Evolutionary conservation across 257 asterid genomes (phyloP).

Genomic region (Perilla frutescens): DNA sequence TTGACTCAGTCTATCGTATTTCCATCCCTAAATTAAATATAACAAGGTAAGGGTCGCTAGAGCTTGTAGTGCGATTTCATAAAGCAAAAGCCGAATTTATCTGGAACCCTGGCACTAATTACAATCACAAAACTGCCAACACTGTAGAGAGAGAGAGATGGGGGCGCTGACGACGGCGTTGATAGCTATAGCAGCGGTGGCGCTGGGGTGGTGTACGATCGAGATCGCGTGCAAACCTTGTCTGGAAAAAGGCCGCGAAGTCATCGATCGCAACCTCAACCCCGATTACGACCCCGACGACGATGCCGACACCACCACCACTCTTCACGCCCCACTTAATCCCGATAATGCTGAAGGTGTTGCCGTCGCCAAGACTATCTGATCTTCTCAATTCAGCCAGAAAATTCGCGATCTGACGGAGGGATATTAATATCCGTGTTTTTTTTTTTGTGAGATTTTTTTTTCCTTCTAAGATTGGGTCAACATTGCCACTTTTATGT

Average conservation of each 20-base stretch:
- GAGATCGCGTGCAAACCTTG: slow-evolving; percentile 96
- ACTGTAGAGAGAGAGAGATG: slow-evolving; percentile 42
- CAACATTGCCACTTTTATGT: too few species aligned
- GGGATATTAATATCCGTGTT: not conserved
- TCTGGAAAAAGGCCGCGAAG: slow-evolving; percentile 88
- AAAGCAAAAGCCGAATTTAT: not conserved
- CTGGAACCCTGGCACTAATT: not conserved
- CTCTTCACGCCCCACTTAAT: slow-evolving; percentile 63
- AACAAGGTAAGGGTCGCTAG: slow-evolving; percentile 19
- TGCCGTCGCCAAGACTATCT: slow-evolving; percentile 41
- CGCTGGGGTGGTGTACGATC: slow-evolving; percentile 84
- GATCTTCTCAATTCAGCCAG: slow-evolving; percentile 26
- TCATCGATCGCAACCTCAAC: slow-evolving; percentile 85
- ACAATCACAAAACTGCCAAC: not conserved
- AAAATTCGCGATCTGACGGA: not conserved
- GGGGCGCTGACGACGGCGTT: slow-evolving; percentile 81
- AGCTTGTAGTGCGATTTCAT: not conserved
- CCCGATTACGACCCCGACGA: slow-evolving; percentile 96
- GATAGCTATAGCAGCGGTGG: slow-evolving; percentile 80
- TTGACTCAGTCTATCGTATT: too few species aligned
- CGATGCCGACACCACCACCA: slow-evolving; percentile 32
- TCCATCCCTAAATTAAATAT: too few species aligned
- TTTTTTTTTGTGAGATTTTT: not conserved
- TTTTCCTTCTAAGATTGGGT: not conserved
- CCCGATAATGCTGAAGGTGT: slow-evolving; percentile 32